A percentile compares a stretch with the other conserved stretches of the same genome.
phyloP scores from a whole-genome alignment of 345 rosid genomes.

The Melaleuca quinquenervia region DNA sequence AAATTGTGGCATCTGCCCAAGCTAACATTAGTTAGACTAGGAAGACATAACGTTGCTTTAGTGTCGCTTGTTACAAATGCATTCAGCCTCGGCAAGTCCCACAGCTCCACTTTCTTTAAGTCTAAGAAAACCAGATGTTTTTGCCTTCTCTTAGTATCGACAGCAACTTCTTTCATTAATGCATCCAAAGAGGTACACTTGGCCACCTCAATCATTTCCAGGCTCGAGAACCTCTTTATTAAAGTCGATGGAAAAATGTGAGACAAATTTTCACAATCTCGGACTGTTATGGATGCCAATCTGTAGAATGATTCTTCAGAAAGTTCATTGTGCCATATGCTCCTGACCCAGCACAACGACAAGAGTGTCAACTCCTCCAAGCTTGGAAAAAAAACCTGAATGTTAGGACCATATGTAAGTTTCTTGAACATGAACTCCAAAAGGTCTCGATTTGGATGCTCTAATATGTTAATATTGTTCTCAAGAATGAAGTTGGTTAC shows the following conservation, averaged over 20 bases:
- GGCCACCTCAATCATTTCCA: not conserved
- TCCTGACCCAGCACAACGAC: not conserved
- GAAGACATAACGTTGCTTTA: not conserved
- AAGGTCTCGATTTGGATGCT: no score
- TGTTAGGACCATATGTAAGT: no score
- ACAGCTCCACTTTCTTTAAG: not conserved
- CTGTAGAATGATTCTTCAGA: rapidly evolving
- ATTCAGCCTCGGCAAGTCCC: not conserved
- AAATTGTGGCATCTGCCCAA: not conserved
- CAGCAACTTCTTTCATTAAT: not conserved
- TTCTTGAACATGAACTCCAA: no score
- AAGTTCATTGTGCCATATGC: not conserved
- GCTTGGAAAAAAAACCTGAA: not conserved
- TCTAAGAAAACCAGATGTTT: not conserved
- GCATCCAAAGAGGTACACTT: not conserved
- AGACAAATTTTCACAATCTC: not conserved
- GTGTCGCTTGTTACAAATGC: not conserved
- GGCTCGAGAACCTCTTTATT: not conserved
- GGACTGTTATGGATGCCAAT: not conserved
- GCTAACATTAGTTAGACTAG: not conserved
- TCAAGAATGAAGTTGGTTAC: not conserved
- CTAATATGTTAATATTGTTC: no score
- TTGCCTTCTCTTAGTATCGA: not conserved
- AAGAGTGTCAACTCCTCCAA: not conserved
- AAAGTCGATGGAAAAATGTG: not conserved